phyloP scores from a whole-genome alignment of 352 stramenopile genomes.

The Blastocystis sp. region DNA sequence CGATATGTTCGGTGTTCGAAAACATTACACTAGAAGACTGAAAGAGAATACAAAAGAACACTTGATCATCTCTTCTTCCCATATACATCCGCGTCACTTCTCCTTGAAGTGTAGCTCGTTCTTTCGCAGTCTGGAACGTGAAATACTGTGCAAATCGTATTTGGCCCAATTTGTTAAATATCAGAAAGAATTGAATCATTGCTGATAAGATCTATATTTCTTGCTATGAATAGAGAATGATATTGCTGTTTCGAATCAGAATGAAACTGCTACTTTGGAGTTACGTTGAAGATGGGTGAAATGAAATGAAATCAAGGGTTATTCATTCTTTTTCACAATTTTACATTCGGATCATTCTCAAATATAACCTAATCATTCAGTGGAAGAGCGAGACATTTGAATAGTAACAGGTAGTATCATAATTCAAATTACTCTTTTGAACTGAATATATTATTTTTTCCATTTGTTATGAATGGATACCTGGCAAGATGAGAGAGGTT shows the following conservation, averaged over 20 bases:
- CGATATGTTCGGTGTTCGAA: conserved; percentile 35
- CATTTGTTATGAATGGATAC: conserved; percentile 74
- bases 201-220: neutral
- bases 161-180: conserved; percentile 52
- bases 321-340: neutral
- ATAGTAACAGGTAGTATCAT: no score
- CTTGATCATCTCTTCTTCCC: conserved; percentile 44
- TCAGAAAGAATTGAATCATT: conserved; percentile 59
- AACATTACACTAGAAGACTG: neutral
- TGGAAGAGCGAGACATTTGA: conserved; percentile 76
- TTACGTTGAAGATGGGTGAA: neutral
- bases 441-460: conserved; percentile 67
- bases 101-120: conserved; percentile 40
- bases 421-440: no score
- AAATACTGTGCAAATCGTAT: conserved; percentile 50
- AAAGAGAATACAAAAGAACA: neutral
- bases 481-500: conserved; percentile 66
- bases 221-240: neutral
- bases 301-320: neutral
- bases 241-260: neutral
- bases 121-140: conserved; percentile 44
- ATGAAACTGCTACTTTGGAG: neutral
- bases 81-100: conserved; percentile 53
- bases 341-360: neutral
- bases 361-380: conserved; percentile 67